A percentile compares a stretch with the other conserved stretches of the same genome.
These are phyloP conservation scores for Penicillium capsulatum DNA, from an alignment of 2,329 filamentous ascomycete genomes.

Conservation along the genomic window DNA sequence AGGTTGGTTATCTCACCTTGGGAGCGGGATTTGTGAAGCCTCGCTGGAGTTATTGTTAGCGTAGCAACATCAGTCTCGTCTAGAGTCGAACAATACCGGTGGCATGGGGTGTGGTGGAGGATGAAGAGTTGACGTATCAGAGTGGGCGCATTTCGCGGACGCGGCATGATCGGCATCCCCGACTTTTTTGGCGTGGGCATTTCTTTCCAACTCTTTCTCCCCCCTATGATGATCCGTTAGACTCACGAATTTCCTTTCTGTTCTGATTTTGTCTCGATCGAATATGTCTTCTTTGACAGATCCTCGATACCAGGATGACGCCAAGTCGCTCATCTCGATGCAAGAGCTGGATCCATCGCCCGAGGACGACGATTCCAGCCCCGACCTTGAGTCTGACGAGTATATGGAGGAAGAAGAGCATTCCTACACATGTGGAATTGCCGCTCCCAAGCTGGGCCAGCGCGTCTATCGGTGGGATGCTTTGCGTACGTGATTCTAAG, in stretches of 20 bases:
- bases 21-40: conserved; percentile 47
- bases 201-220: neutral
- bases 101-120: conserved; percentile 21
- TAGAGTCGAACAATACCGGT: conserved; percentile 27
- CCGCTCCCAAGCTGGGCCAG: conserved; percentile 47
- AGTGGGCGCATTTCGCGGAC: conserved; percentile 9
- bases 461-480: conserved; percentile 69
- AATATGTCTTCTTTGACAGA: conserved; percentile 16
- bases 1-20: conserved; percentile 34
- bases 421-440: conserved; percentile 16
- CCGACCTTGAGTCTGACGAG: conserved; percentile 49
- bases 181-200: conserved; percentile 12
- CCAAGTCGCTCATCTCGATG: conserved; percentile 59
- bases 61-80: no score
- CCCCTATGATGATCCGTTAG: conserved; percentile 12
- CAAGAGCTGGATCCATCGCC: conserved; percentile 78
- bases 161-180: conserved; percentile 13
- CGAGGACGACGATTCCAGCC: conserved; percentile 54
- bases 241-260: conserved; percentile 10
- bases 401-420: conserved; percentile 35
- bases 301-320: conserved; percentile 29
- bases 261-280: conserved; percentile 1
- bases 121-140: conserved; percentile 14
- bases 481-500: conserved; percentile 59
- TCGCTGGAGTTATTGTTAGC: conserved; percentile 31